Evolutionary conservation across 164 flowering plant species (phyloP), one percentile per base, ranked within the genome.

Genomic region (Chimonanthus salicifolius): DNA sequence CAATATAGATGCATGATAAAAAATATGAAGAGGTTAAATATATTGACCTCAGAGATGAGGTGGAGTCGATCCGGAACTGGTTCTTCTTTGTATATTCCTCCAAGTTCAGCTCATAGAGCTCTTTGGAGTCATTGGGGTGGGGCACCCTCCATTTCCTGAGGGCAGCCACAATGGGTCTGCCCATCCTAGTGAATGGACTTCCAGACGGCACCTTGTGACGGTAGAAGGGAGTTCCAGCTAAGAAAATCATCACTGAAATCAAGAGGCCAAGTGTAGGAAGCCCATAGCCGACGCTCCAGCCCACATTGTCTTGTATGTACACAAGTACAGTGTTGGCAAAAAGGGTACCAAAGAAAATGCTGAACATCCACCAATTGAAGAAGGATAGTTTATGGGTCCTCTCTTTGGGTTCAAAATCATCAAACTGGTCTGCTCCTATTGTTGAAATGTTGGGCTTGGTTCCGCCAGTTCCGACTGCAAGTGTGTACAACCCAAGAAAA

Each of bases 341-440:
- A 48, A 82, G 78, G 10, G 78, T 82, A 5, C 79, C 83, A 62
- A 80, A 62, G 75, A 80, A 77, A 51, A 80, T 75, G 49, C 82
- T 77, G 47, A 78, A 81, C 81, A 81, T 78, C 83, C 81, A 81
- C 83, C 83, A 81, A 71, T 81, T 81, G 68, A 82, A 82, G 77
- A 80, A 80, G 62, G 82, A 80, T 2, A 80, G 74, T 71, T 80
- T 80, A 4, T 74, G 80, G 33, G 7, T 49, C 54, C 70, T 71
- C 54, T 80, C 82, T 9, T 68, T 71, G 5, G 82, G 79, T n/a
- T 80, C 80, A 11, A 74, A 80, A n/a, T 80, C 78, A 3, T 76
- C 78, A 7, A 76, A 76, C 51, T 76, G 78, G 75, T 76, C 78
- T 0, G 75, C 78, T 2, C 82, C 82, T 16, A 80, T 76, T 47